Evolutionary conservation across 208 protist species (phyloP).

Genomic region (Vickermania ingenoplastis): DNA sequence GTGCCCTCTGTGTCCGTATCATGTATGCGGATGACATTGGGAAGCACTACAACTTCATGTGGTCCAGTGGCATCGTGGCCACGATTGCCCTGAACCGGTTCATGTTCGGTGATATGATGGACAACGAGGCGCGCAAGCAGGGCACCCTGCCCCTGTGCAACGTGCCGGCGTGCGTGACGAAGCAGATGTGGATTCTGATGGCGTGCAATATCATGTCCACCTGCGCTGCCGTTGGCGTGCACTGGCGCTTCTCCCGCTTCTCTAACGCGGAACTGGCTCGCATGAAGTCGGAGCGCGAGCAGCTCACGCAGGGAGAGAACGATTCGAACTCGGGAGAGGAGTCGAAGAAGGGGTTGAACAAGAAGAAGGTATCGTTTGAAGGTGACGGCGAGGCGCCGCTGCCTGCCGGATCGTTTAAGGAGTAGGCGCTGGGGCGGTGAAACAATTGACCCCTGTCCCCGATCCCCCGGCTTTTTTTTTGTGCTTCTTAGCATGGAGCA

Average conservation of each 20-base stretch:
- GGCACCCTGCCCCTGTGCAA: slow-evolving; percentile 32
- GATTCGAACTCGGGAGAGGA: neutral
- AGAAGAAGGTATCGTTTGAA: neutral
- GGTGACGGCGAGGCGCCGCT: too few species aligned
- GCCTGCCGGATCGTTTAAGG: too few species aligned
- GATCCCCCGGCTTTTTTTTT: too few species aligned
- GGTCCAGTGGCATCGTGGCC: slow-evolving; percentile 31
- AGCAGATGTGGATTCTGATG: slow-evolving; percentile 68
- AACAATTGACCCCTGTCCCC: too few species aligned
- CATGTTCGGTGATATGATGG: slow-evolving; percentile 52
- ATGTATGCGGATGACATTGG: slow-evolving; percentile 55
- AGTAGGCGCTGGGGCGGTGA: too few species aligned
- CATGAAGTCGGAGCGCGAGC: slow-evolving; percentile 16
- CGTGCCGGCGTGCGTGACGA: slow-evolving; percentile 27
- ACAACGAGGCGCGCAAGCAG: slow-evolving; percentile 26
- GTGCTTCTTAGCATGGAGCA: too few species aligned
- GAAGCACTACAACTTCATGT: slow-evolving; percentile 73
- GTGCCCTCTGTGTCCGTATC: slow-evolving; percentile 24
- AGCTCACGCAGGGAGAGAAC: neutral
- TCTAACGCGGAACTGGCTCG: neutral
- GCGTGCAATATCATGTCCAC: slow-evolving; percentile 43
- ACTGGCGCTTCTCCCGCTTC: slow-evolving; percentile 52
- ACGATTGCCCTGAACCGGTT: slow-evolving; percentile 56
- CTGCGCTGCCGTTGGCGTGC: slow-evolving; percentile 15
- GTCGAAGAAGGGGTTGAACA: neutral